Conservation (phyloP, 1,139 yeast genomes). For the Lodderomyces pseudojiufengensis region DNA sequence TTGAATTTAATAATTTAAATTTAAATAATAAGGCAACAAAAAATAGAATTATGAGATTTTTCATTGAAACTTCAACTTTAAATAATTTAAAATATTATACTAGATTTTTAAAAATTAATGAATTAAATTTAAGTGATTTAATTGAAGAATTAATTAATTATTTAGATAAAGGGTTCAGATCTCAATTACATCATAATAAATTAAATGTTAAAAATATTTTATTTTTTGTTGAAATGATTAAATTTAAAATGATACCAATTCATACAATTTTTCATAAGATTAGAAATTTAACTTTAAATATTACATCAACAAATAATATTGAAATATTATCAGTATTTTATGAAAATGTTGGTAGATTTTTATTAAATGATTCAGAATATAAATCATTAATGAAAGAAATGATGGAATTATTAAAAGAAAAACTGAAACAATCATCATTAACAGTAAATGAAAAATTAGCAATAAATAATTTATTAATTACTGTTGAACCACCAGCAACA, state of each 20-base stretch:
- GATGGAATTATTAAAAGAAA: conserved; percentile 53
- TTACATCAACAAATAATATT: conserved; percentile 54
- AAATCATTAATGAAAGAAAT: conserved; percentile 58
- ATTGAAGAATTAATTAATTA: conserved; percentile 53
- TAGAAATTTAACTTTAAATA: conserved; percentile 49
- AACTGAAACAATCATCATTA: conserved; percentile 49
- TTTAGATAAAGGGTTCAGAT: conserved; percentile 59
- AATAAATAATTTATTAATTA: conserved; percentile 54
- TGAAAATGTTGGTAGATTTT: conserved; percentile 70
- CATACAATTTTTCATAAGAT: conserved; percentile 72
- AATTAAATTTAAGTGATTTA: conserved; percentile 46
- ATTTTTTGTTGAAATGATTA: conserved; percentile 71
- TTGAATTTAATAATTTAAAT: conserved; percentile 47
- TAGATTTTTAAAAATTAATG: conserved; percentile 64
- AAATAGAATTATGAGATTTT: conserved; percentile 54
- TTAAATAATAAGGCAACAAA: conserved; percentile 74
- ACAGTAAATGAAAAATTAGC: conserved; percentile 56
- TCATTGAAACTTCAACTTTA: conserved; percentile 47
- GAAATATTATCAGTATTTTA: conserved; percentile 65
- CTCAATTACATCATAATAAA: conserved; percentile 50
- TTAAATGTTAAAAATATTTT: conserved; percentile 56
- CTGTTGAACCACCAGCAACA: conserved; percentile 57
- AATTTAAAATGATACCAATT: conserved; percentile 71
- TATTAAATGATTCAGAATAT: conserved; percentile 61
- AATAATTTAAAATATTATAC: conserved; percentile 50